Evolutionary conservation across 73 alveolate species (phyloP), one percentile per base, ranked within the genome.

Genomic region (Tetrahymena borealis): DNA sequence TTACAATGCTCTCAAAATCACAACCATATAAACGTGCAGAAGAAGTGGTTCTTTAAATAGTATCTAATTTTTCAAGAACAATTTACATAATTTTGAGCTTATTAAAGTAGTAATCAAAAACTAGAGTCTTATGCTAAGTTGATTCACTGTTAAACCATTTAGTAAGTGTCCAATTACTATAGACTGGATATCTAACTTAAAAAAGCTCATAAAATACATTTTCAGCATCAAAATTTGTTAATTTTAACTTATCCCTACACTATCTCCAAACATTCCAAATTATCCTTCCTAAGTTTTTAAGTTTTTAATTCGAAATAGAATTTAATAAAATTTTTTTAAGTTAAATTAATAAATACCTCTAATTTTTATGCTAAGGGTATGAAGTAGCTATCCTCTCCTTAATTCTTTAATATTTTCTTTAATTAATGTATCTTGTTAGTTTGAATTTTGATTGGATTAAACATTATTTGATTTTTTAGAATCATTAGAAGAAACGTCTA

Each of bases 21-120:
- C 98, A 98, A 37, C 99, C 99, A 94, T 97, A 98, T 8, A 98
- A 97, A 79, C 97, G 98, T 35, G 99, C 99, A 97, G 98, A 95
- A 39, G 96, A 96, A 24, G 97, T 94, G 90, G 98, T 96, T 91
- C 99, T 95, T 78, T 96, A 96, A 7, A 98, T 94, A 18, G 97
- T 41, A 94, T 97, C 99, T 39, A 91, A 39, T 36, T 77, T 40
- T 32, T 91, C 91, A 41, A 91, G 33, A 60, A 91, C 90, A 31
- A 77, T 90, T 77, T 41, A 33, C 24, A 43, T 91, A 90, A 91
- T 91, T 32, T 60, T 31, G 5, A 91, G n/a, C n/a, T 90, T 91
- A 35, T 91, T 91, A 2, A 33, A 13, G 91, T 32, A 91, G 33
- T 43, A 91, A n/a, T 91, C 85, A 78, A 91, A 42, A 10, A 91